Conservation (phyloP, 164 flowering plant genomes). For the Magnolia changhungtana region DNA sequence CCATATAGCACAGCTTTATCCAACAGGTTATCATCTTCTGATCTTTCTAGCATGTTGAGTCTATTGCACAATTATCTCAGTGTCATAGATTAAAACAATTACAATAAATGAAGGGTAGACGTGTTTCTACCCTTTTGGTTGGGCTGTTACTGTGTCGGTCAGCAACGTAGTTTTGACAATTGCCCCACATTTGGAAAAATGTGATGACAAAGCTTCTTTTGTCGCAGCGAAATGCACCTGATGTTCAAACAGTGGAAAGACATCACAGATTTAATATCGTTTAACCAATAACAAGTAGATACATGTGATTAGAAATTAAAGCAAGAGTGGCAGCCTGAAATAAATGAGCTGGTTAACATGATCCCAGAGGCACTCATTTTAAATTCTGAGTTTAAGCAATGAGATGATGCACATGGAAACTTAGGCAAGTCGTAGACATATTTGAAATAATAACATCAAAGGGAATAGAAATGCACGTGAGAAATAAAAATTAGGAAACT, state of each 20-base stretch:
- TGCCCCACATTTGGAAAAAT: conserved; percentile 37
- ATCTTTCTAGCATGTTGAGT: too few relatives aligned
- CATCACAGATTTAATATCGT: conserved; percentile 3
- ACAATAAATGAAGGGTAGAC: neutral
- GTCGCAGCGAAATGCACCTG: conserved; percentile 46
- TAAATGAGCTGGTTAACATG: neutral
- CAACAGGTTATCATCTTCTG: too few relatives aligned
- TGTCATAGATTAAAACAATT: too few relatives aligned
- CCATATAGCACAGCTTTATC: too few relatives aligned
- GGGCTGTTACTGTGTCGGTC: conserved; percentile 23
- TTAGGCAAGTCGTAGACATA: neutral
- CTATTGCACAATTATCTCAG: too few relatives aligned
- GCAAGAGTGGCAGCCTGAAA: neutral
- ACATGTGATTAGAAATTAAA: neutral
- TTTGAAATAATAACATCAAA: too few relatives aligned
- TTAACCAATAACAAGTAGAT: neutral
- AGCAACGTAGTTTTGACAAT: conserved; percentile 24
- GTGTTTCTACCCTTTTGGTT: conserved; percentile 32
- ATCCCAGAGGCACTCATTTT: neutral
- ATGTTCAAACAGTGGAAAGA: conserved; percentile 14
- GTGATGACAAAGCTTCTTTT: conserved; percentile 29
- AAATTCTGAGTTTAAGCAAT: neutral
- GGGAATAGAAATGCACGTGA: neutral
- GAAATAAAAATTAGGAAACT: neutral
- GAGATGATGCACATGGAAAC: neutral